Base-by-base conservation (phyloP, 2,329 filamentous ascomycete species). In the Fusarium torulosum region DNA sequence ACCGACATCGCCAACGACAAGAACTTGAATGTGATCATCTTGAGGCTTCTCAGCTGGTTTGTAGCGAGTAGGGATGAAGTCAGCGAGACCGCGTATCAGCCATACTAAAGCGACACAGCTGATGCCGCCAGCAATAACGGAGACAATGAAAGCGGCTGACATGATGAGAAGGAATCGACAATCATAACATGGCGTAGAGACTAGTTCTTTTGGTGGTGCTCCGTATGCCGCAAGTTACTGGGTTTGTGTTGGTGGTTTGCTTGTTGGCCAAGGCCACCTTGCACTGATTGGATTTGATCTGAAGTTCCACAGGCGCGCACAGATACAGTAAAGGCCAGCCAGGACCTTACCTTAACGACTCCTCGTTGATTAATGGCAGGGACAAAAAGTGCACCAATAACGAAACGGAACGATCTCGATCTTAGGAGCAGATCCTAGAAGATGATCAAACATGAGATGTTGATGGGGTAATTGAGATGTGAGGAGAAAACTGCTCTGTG, bases 1-100 rank as follows among this genome's bases (percentile, higher is more conserved):
- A 38, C 96, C 96, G 77, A 99, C 94, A 75, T 99, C 96, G 43
- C 96, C 96, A 27, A 99, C 86, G 19, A 99, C 96, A 17, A 99
- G 85, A 52, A 99, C 88, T 78, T 97, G 93, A 42, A 95, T 75
- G 62, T 81, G 81, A 41, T 82, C 79, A 67, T 82, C 77, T 21
- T 77, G 71, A 37, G 76, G 75, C 14, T 74, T 74, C 59, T 71
- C 70, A 3, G 79, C 72, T 6, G 79, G 77, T 13, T 52, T 65
- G 59, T 82, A 79, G 15, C 78, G 75, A 19, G 73, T 77, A 9
- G 81, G 81, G 21, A 78, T 67, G 17, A 71, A 46, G 40, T 68
- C 46, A 29, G 62, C 57, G n/a, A 78, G 53, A 27, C 63, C 53
- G 21, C 59, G 63, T 37, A 64, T 63, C 11, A 75, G 46, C 71